Percentiles rank a stretch among this genome's conserved stretches.
Conservation (phyloP, 768 basidiomycete species). For the Postia placenta region DNA sequence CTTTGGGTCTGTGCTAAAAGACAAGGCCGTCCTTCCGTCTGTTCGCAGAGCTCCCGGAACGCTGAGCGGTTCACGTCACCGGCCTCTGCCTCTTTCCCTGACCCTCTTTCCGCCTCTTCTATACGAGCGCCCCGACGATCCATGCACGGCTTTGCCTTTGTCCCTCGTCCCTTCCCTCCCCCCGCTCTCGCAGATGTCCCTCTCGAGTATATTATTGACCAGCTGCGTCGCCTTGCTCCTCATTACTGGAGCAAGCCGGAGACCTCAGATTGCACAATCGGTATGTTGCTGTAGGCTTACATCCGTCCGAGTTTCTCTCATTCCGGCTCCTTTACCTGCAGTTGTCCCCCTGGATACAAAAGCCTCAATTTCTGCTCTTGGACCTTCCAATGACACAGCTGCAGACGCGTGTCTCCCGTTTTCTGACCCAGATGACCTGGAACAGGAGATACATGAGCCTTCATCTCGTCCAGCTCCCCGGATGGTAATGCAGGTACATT, state of each 20-base stretch:
- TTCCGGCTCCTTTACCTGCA: constrained; percentile 7
- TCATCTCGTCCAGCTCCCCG: constrained; percentile 44
- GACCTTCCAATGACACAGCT: background rate
- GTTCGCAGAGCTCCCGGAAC: constrained; percentile 5
- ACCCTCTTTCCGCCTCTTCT: constrained; percentile 9
- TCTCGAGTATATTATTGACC: constrained; percentile 65
- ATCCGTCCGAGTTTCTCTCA: background rate
- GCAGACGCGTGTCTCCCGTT: background rate
- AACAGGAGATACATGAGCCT: constrained; percentile 36
- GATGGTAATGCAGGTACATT: constrained; percentile 56
- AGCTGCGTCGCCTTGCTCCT: constrained; percentile 59
- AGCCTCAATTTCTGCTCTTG: constrained; percentile 2
- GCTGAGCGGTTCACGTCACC: constrained; percentile 5
- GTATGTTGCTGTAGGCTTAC: constrained; percentile 42
- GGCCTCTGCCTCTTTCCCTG: constrained; percentile 13
- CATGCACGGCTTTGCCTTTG: constrained; percentile 33
- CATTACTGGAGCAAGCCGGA: constrained; percentile 72
- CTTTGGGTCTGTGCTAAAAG: constrained; percentile 5
- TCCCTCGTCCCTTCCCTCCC: constrained; percentile 58
- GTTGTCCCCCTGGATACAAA: constrained; percentile 21
- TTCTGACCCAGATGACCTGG: background rate
- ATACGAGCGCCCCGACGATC: constrained; percentile 16
- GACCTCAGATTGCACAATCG: constrained; percentile 73
- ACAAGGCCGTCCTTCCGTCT: background rate
- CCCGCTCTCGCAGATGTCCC: constrained; percentile 59